Evolutionary conservation across 2,329 filamentous ascomycete genomes (phyloP), one percentile per base, ranked within the genome.

Genomic region (Zelopaecilomyces penicillatus): DNA sequence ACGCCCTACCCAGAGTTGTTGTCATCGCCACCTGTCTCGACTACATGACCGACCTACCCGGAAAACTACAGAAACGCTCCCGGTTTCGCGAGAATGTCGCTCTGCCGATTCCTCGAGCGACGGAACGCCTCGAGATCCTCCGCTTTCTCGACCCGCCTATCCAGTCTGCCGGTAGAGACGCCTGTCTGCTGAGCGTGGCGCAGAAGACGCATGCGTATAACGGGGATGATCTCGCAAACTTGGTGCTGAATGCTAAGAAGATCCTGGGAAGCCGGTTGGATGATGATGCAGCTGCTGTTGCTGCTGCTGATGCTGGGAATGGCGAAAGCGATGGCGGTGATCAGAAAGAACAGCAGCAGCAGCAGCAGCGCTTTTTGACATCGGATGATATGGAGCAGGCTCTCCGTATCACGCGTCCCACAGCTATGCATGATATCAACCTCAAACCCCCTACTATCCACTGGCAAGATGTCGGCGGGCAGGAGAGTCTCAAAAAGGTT

Each of bases 391-490:
- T 88, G 42, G 71, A 80, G 31, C 62, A 71, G 34, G 87, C 88
- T 1, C 71, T 91, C 32, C 72, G 76, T 33, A 67, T 77, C 44
- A 80, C 89, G n/a, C 76, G 79, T 8, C 88, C 91, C 1, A 89
- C 85, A 1, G 87, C 88, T 4, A 91, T 97, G 78, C 82, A 87
- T 52, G 89, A 94, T 58, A 82, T 95, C 44, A 87, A 93, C 59
- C 73, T 96, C 39, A 87, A 94, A 58, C 90, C 87, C 6, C 90
- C 89, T 0, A 89, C 85, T 10, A 82, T 95, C 29, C 77, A 76
- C 62, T 97, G 89, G 89, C 73, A 76, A 40, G 87, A 96, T 57
- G 91, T 97, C 42, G 90, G 88, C 48, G 91, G 91, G 1, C 86
- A 95, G 50, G 78, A 84, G 37, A 72, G 76, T 35, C 80, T 95